Evolutionary conservation across 495 filamentous ascomycete genomes (phyloP).

Genomic region (Annulohypoxylon stygium): DNA sequence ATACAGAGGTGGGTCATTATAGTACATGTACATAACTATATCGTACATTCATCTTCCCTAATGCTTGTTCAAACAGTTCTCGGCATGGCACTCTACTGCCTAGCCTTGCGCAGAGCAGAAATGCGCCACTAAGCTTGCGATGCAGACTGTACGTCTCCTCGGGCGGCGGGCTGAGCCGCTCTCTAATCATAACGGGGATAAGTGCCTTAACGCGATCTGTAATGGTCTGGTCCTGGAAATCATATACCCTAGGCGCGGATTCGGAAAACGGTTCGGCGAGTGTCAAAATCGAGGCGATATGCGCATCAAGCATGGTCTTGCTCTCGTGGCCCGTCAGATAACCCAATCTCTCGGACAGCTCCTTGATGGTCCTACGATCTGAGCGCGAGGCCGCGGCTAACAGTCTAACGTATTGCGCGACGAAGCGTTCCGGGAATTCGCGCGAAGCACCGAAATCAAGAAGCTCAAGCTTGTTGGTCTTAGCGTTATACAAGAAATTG

Average conservation of each 20-base stretch:
- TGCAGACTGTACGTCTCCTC: conserved; percentile 99
- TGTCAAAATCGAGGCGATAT: conserved; percentile 82
- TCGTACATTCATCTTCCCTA: conserved; percentile 62
- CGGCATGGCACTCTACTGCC: conserved; percentile 85
- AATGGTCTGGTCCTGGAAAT: conserved; percentile 94
- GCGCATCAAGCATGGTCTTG: conserved; percentile 85
- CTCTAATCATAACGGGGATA: conserved; percentile 92
- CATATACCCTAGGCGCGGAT: conserved; percentile 84
- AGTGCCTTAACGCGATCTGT: conserved; percentile 87
- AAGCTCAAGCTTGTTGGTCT: conserved; percentile 81
- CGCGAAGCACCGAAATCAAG: conserved; percentile 95
- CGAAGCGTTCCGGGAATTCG: conserved; percentile 84
- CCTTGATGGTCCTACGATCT: conserved; percentile 72
- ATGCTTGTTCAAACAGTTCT: conserved; percentile 79
- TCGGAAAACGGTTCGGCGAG: conserved; percentile 91
- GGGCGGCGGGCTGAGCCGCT: conserved; percentile 88
- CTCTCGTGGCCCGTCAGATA: conserved; percentile 94
- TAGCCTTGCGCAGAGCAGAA: conserved; percentile 88
- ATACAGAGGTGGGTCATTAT: conserved; percentile 32
- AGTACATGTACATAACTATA: conserved; percentile 12
- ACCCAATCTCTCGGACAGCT: conserved; percentile 83
- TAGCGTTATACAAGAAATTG: conserved; percentile 93
- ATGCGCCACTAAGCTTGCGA: conserved; percentile 95
- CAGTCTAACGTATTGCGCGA: conserved; percentile 79
- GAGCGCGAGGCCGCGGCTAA: conserved; percentile 80